Evolutionary conservation across 306 rosid genomes (phyloP), one percentile per base, ranked within the genome.

Genomic region (Geum urbanum): DNA sequence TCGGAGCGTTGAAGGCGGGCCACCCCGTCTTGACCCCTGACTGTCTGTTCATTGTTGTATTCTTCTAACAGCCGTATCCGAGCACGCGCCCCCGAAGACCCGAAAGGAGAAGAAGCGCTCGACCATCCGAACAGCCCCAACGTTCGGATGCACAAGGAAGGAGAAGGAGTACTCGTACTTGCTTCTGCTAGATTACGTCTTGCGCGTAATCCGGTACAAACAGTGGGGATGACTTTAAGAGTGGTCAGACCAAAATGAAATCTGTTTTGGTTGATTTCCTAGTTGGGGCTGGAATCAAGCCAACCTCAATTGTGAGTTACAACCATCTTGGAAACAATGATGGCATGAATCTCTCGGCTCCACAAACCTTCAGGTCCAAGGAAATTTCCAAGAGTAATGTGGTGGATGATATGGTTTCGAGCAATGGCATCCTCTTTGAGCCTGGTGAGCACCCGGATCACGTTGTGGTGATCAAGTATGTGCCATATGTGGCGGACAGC

Each of bases 381-480:
- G 99, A 94, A 83, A 94, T 94, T 67, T 94, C 99, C 24, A 94
- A 91, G 84, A 94, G 99, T 79, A 94, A 94, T 13, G 99, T 94
- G 62, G 99, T 94, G 66, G 99, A 94, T 56, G 99, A 94, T 76
- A 94, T 94, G 97, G 99, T 94, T 46, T 86, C 92, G 59, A 94
- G 99, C 86, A 94, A 94, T 71, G 95, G 85, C 61, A 91, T 94
- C 71, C 99, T 94, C 27, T 94, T 63, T 59, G 95, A 70, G 73
- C 91, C 99, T 18, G 99, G 97, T 53, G 99, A 94, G 78, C 99
- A 94, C 81, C 99, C 99, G 8, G 99, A 94, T 79, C 99, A 94
- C 60, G 97, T 94, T 7, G 97, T 94, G 45, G 99, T 94, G 71
- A 94, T 94, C 66, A 94, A 94, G 99, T 94, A 91, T 74, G 99